Base-by-base conservation (phyloP, 768 basidiomycete species). In the Tulasnella sp. region DNA sequence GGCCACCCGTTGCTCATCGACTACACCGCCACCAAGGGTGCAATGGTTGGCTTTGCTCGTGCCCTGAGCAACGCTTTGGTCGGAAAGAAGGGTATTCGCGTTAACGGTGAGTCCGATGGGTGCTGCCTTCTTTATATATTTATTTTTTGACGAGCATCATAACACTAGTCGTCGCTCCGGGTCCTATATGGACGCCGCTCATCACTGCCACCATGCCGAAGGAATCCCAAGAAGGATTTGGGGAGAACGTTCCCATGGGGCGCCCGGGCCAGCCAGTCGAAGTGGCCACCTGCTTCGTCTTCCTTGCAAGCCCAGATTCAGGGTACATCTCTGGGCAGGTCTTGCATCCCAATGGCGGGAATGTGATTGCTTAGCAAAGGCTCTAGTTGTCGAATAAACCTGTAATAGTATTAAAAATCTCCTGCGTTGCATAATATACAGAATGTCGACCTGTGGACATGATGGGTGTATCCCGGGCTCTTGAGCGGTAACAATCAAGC, bases 1-100 rank as follows among this genome's bases (percentile, higher is more conserved):
- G 88, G 88, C 0, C 87, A 88, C 76, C 86, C 86, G 8, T 86
- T 88, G 80, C 84, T 90, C 34, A 82, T 90, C 52, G 89, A 90
- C 84, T 90, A 89, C 84, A 89, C 89, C 21, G 83, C 88, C 10
- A 89, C 89, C 38, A 90, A 90, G 83, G 89, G 89, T 14, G 88
- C 89, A 12, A 88, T 89, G 80, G 85, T 89, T 75, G 85, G 83
- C 19, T 88, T 89, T 83, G 87, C 87, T 74, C 84, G 89, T 38
- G 87, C 86, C 0, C 83, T 90, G 77, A 87, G 86, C 75, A 90
- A 89, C 83, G 88, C 89, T 83, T 85, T 89, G 52, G 87, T 89
- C 58, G 87, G 87, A 77, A 86, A 87, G 80, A 88, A 87, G 82
- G 86, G 86, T 9, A 88, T 90, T 79, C 84, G 89, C 34, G 88